A percentile compares a stretch with the other conserved stretches of the same genome.
Evolutionary conservation across 345 rosid genomes (phyloP).

Genomic region (Eucalyptus marginata): DNA sequence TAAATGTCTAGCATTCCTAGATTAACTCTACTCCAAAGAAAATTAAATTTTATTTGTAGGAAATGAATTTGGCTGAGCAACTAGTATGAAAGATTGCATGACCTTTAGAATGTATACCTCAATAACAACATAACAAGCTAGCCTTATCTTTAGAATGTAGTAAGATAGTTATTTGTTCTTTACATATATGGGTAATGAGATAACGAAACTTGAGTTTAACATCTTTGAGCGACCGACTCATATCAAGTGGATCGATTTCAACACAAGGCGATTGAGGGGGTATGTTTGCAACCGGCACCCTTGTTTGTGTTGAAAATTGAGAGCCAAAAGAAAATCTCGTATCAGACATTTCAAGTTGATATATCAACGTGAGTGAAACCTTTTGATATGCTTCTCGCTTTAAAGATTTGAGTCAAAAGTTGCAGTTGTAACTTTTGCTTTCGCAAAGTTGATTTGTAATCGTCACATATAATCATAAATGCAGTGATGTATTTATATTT

Average conservation of each 20-base stretch:
- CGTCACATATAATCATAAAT: neutral
- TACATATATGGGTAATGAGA: neutral
- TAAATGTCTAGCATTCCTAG: neutral
- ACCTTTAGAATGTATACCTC: neutral
- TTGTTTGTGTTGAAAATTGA: neutral
- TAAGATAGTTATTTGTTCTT: no score
- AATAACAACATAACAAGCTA: neutral
- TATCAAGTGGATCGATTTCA: neutral
- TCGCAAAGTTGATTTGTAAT: neutral
- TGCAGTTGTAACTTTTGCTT: neutral
- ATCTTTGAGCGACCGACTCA: neutral
- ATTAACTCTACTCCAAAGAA: neutral
- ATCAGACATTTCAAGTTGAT: neutral
- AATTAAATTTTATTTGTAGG: neutral
- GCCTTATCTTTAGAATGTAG: neutral
- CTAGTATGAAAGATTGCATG: neutral
- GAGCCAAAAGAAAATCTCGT: neutral
- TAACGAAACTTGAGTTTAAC: neutral
- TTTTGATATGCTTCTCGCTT: neutral
- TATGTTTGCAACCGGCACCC: neutral
- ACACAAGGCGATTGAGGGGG: neutral
- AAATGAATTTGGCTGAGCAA: neutral
- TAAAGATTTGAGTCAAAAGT: neutral
- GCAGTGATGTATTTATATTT: neutral
- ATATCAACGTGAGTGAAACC: neutral